Conservation (phyloP, 2,329 filamentous ascomycete species). For the Grosmannia huntii region DNA sequence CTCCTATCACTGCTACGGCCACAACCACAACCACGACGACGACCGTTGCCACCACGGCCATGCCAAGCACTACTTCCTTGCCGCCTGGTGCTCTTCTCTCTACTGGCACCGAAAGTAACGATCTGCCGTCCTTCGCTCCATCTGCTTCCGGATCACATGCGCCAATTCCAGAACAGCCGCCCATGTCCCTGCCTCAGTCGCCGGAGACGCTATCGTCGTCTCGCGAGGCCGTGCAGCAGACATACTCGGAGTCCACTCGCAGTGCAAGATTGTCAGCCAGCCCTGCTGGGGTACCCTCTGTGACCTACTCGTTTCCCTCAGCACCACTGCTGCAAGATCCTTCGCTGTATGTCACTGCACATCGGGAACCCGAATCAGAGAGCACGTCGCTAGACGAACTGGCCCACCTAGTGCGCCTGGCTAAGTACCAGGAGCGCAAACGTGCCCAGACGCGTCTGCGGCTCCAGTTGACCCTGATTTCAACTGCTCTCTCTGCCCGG, state of each 20-base stretch:
- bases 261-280: slow-evolving; percentile 17
- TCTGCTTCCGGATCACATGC: neutral
- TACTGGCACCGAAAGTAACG: neutral
- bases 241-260: neutral
- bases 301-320: slow-evolving; percentile 26
- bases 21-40: neutral
- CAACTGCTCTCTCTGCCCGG: slow-evolving; percentile 61
- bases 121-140: neutral
- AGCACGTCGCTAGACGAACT: slow-evolving; percentile 64
- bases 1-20: neutral
- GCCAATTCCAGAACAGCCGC: neutral
- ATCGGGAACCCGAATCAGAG: slow-evolving; percentile 46
- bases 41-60: neutral
- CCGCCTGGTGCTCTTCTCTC: neutral
- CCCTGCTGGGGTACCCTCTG: slow-evolving; percentile 29
- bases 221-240: neutral
- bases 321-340: slow-evolving; percentile 51
- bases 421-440: slow-evolving; percentile 73
- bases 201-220: neutral
- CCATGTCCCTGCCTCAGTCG: neutral
- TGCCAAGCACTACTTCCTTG: neutral
- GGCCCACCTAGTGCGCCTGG: slow-evolving; percentile 63
- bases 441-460: slow-evolving; percentile 59
- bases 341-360: slow-evolving; percentile 52
- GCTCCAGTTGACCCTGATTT: slow-evolving; percentile 61